Base-by-base conservation (phyloP, 441 rosid species). In the Pelargonium fulgidum region DNA sequence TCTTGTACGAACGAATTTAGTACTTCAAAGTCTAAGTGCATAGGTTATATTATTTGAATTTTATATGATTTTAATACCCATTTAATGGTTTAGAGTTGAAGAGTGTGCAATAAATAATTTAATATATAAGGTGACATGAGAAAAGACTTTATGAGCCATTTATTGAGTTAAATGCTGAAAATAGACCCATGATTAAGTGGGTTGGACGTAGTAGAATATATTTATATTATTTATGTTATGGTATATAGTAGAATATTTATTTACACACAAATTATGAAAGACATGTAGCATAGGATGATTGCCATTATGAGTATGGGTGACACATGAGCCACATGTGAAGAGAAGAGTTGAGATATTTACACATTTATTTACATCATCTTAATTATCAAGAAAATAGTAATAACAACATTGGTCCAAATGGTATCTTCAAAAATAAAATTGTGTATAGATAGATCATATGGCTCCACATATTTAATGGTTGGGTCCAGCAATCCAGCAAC, bases 221-320 rank as follows among this genome's bases (percentile, higher is more conserved):
- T 19, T 5, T 8, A 16, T 16, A 54, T 16, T 19, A 36, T 36
- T 36, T 36, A 36, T 36, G 41, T 6, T 36, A 36, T 36, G 41
- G 8, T 36, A 36, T 36, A 36, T 3, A 33, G 22, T 54, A 16
- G 20, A 54, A 54, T 54, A 54, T 6, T 16, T 54, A 54, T 54
- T 54, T 54, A 54, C 61, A 14, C 59, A 5, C 3, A 52, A n/a
- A 52, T 54, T 6, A 54, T 16, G 22, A 54, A 54, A 54, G 19
- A 14, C 61, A 54, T 9, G 19, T 5, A 54, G 61, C 61, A 54
- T 54, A n/a, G 61, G 61, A 54, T 14, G 22, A 52, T 54, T 54
- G 61, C 22, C 9, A 54, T 54, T 54, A 54, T 54, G 61, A 54
- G 61, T 54, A 54, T 54, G 61, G 61, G 61, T 54, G 9, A 54